These are phyloP conservation scores for Aspergillus carbonarius DNA, from an alignment of 2,329 filamentous ascomycete genomes.

Conservation along the genomic window DNA sequence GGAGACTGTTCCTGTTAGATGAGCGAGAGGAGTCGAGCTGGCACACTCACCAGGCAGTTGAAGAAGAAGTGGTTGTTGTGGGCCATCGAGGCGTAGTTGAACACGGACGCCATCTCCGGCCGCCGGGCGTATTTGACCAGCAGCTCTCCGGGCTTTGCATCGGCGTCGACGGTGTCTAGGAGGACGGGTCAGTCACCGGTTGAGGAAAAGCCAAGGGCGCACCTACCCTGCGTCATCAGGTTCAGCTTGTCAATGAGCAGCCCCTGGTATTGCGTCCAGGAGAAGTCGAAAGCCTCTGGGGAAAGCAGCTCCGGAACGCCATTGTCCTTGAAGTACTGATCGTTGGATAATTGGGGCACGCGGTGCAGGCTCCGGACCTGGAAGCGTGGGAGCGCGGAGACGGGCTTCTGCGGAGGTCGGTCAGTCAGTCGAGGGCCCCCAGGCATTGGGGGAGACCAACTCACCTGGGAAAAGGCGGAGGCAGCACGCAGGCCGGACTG, in stretches of 20 bases:
- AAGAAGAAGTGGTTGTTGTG: conserved; percentile 74
- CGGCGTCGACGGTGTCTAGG: conserved; percentile 63
- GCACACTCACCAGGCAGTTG: conserved; percentile 43
- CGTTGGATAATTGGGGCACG: conserved; percentile 51
- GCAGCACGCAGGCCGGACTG: conserved; percentile 44
- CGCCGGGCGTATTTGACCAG: conserved; percentile 75
- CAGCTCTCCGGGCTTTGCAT: conserved; percentile 64
- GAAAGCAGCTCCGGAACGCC: conserved; percentile 72
- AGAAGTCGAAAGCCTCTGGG: conserved; percentile 66
- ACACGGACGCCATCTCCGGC: conserved; percentile 71
- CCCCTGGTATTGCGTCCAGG: conserved; percentile 81
- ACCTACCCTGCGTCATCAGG: conserved; percentile 65
- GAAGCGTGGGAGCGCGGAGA: conserved; percentile 37
- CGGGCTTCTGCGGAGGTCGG: conserved; percentile 30
- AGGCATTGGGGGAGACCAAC: conserved; percentile 11
- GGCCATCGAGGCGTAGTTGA: conserved; percentile 96
- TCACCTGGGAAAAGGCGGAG: conserved; percentile 37
- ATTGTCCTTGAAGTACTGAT: conserved; percentile 45
- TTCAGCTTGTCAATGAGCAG: conserved; percentile 76
- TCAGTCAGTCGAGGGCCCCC: conserved; percentile 16
- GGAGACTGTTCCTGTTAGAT: conserved; percentile 34
- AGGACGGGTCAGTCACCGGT: background rate
- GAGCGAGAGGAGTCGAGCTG: background rate
- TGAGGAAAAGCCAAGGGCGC: conserved; percentile 20
- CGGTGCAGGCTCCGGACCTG: conserved; percentile 43